These are phyloP conservation scores for Coccomyxa sp. DNA, from an alignment of 139 green algal genomes.

Conservation along the genomic window DNA sequence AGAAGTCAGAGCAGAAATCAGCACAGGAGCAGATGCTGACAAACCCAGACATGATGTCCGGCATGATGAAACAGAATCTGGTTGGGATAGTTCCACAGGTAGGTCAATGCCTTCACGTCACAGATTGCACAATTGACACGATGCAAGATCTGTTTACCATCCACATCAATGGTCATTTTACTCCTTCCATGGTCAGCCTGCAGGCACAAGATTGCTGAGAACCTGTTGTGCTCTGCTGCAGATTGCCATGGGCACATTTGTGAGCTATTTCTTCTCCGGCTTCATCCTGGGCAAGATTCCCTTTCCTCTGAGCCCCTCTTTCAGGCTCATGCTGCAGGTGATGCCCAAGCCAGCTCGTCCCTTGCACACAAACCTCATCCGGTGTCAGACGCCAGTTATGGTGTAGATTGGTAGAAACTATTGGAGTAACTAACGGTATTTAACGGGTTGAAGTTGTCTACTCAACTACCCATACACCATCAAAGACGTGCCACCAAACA, in stretches of 20 bases:
- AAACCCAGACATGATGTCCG: conserved; percentile 81
- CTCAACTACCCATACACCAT: no score
- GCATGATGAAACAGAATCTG: conserved; percentile 90
- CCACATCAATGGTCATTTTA: no score
- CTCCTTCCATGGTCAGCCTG: no score
- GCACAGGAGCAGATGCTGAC: conserved; percentile 82
- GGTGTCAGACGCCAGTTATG: not conserved
- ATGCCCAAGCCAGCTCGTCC: not conserved
- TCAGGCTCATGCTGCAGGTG: conserved; percentile 84
- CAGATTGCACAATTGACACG: no score
- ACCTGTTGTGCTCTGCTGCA: conserved; percentile 24
- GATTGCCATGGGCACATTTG: conserved; percentile 75
- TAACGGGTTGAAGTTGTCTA: no score
- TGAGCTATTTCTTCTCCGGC: conserved; percentile 79
- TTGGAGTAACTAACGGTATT: no score
- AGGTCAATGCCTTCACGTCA: not conserved
- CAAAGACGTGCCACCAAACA: no score
- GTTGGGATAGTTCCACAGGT: conserved; percentile 74
- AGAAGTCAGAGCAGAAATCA: conserved; percentile 45
- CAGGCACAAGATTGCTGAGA: no score
- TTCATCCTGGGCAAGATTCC: conserved; percentile 91
- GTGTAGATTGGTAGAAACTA: no score
- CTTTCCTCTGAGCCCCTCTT: conserved; percentile 79
- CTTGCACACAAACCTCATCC: not conserved
- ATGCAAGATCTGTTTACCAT: not conserved